phyloP scores from a whole-genome alignment of 2,329 filamentous ascomycete species.

The Akanthomyces uredinophilus region DNA sequence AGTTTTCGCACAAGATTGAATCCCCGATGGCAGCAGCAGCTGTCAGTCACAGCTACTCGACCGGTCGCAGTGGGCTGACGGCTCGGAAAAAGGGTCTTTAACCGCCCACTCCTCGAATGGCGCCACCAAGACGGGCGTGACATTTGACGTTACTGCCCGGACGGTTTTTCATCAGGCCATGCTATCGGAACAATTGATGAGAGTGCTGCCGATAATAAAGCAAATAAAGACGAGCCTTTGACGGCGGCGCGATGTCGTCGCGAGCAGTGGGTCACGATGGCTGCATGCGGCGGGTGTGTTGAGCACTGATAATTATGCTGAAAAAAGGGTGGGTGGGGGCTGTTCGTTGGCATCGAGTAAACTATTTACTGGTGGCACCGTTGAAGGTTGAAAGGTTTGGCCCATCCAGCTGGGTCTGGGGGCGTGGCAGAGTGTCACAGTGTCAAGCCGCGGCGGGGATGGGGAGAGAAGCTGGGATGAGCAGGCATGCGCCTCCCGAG shows the following conservation, averaged over 20 bases:
- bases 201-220: no score
- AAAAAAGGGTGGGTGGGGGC: neutral
- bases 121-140: neutral
- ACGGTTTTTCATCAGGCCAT: neutral
- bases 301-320: no score
- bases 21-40: no score
- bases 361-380: neutral
- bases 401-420: neutral
- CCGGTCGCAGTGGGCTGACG: no score
- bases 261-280: constrained; percentile 6
- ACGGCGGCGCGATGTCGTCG: neutral
- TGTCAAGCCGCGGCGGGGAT: neutral
- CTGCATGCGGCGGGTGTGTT: neutral
- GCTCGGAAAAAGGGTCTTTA: no score
- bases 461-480: neutral
- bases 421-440: no score
- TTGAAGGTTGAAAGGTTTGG: neutral
- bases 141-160: neutral
- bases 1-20: no score
- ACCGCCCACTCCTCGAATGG: neutral
- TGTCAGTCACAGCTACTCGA: no score
- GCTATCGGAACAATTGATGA: neutral
- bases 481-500: neutral
- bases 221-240: neutral
- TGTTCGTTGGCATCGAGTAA: neutral